Conservation (phyloP, 2,329 filamentous ascomycete species). For the Dactylonectria estremocensis region DNA sequence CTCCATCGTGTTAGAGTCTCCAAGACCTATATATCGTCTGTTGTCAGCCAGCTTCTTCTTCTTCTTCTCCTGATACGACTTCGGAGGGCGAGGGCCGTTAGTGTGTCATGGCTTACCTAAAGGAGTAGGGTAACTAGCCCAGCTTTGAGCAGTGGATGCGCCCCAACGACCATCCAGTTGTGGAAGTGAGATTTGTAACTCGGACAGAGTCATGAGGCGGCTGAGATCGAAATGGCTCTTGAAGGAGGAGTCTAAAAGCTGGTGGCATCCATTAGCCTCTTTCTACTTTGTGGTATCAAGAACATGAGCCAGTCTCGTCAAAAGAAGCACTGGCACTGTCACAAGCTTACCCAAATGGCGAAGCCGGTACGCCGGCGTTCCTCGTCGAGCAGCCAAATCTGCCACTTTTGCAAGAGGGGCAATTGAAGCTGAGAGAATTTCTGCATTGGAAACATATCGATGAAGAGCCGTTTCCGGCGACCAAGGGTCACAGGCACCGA, state of each 20-base stretch:
- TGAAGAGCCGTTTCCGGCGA: conserved; percentile 1
- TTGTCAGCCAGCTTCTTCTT: not conserved
- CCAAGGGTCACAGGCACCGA: conserved; percentile 1
- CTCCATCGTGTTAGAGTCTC: not conserved
- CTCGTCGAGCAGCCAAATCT: not conserved
- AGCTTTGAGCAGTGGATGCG: conserved; percentile 9
- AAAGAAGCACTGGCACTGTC: no score
- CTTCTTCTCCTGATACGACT: no score
- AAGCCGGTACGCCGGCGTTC: not conserved
- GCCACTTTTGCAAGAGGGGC: not conserved
- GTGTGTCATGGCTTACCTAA: not conserved
- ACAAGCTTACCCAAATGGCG: not conserved
- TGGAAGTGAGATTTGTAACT: conserved; percentile 10
- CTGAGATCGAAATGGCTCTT: conserved; percentile 5
- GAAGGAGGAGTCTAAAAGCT: conserved; percentile 10
- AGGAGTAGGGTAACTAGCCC: conserved; percentile 7
- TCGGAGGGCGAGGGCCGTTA: no score
- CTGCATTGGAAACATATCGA: not conserved
- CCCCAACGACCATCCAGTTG: conserved; percentile 9
- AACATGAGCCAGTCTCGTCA: no score
- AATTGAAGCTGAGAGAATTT: not conserved
- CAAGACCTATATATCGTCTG: not conserved
- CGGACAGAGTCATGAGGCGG: not conserved
- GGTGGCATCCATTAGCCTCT: no score
- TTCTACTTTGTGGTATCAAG: no score